Evolutionary conservation across 2,329 filamentous ascomycete species (phyloP).

Genomic region (Pleurostoma richardsiae): DNA sequence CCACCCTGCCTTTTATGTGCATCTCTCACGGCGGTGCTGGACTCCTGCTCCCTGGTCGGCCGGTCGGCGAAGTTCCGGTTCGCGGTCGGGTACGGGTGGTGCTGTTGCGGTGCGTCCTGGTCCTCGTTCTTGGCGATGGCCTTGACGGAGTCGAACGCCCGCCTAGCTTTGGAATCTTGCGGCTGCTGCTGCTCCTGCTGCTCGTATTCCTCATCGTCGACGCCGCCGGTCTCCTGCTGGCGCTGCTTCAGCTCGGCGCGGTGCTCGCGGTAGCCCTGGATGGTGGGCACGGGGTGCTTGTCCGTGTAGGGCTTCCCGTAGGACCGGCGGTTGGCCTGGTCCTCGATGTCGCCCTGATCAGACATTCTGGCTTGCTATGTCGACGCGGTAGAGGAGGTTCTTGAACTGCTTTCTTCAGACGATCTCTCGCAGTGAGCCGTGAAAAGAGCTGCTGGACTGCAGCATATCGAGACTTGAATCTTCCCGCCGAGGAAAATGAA

Average conservation of each 20-base stretch:
- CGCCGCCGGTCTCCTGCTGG: slow-evolving; percentile 20
- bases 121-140: slow-evolving; percentile 28
- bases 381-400: no score
- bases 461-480: no score
- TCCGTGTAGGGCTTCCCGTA: slow-evolving; percentile 34
- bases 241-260: slow-evolving; percentile 36
- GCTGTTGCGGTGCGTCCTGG: slow-evolving; percentile 6
- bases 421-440: no score
- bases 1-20: no score
- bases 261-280: slow-evolving; percentile 42
- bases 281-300: slow-evolving; percentile 39
- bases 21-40: no score
- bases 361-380: slow-evolving; percentile 19
- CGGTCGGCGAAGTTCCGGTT: slow-evolving; percentile 23
- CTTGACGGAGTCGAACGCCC: slow-evolving; percentile 28
- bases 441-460: no score
- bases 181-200: no score
- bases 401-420: no score
- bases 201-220: slow-evolving; percentile 17
- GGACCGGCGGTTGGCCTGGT: slow-evolving; percentile 22
- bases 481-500: background rate
- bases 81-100: slow-evolving; percentile 27
- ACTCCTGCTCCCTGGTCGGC: slow-evolving; percentile 4
- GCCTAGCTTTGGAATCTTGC: slow-evolving; percentile 21
- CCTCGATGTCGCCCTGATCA: slow-evolving; percentile 28